Conservation (phyloP, 805 yeast genomes). For the Pichia kluyveri region DNA sequence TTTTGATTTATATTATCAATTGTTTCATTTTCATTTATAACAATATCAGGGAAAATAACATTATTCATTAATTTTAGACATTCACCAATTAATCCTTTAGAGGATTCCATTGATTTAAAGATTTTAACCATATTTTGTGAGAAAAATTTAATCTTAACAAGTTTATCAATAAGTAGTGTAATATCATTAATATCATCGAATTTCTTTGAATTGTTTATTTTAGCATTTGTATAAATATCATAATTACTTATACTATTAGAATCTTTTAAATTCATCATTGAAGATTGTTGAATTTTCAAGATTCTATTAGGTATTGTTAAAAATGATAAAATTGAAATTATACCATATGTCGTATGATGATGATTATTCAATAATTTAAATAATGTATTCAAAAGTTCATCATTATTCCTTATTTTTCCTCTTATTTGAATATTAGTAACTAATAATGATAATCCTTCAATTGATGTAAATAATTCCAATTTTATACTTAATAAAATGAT, state of each 20-base stretch:
- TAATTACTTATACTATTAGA: slow-evolving; percentile 22
- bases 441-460: slow-evolving; percentile 29
- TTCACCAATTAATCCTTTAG: slow-evolving; percentile 3
- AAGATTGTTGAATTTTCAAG: slow-evolving; percentile 23
- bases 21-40: not conserved
- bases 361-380: slow-evolving; percentile 6
- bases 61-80: slow-evolving; percentile 2
- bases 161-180: slow-evolving; percentile 18
- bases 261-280: slow-evolving; percentile 29
- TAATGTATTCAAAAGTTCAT: slow-evolving; percentile 17
- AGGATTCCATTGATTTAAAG: slow-evolving; percentile 5
- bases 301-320: slow-evolving; percentile 27
- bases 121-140: slow-evolving; percentile 12
- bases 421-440: slow-evolving; percentile 28
- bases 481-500: slow-evolving; percentile 24
- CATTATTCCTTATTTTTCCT: slow-evolving; percentile 28
- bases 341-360: slow-evolving; percentile 26
- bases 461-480: slow-evolving; percentile 7
- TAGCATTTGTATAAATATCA: slow-evolving; percentile 22
- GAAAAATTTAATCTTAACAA: slow-evolving; percentile 8
- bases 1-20: not conserved
- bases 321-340: slow-evolving; percentile 32
- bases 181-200: slow-evolving; percentile 23
- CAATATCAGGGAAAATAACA: slow-evolving; percentile 5
- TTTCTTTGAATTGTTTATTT: slow-evolving; percentile 18